Conservation (phyloP, 1,139 yeast genomes). For the Geotrichum reessii region DNA sequence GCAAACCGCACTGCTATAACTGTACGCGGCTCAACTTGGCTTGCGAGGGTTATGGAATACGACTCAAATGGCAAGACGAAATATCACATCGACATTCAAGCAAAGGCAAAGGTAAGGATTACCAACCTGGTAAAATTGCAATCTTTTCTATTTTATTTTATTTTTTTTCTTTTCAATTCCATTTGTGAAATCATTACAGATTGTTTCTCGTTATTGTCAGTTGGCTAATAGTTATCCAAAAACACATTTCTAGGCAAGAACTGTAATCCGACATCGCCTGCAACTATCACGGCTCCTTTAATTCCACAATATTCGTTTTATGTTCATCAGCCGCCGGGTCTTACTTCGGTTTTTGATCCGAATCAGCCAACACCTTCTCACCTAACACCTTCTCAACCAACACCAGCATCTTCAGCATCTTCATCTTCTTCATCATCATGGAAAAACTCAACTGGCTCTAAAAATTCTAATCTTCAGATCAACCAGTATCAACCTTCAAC, state of each 20-base stretch:
- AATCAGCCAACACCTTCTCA: not conserved
- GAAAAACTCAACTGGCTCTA: not conserved
- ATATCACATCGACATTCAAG: slow-evolving; percentile 13
- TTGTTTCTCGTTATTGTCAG: no score
- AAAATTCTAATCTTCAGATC: not conserved
- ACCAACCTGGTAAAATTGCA: not conserved
- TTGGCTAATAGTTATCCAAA: not conserved
- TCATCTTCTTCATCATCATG: not conserved
- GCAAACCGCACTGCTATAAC: slow-evolving; percentile 31
- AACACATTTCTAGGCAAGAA: slow-evolving; percentile 5
- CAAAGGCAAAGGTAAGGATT: slow-evolving; percentile 5
- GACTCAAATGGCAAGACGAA: slow-evolving; percentile 30
- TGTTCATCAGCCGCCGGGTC: slow-evolving; percentile 9
- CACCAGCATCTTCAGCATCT: not conserved
- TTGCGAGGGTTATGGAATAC: slow-evolving; percentile 31
- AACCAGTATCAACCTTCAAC: not conserved
- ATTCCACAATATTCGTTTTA: slow-evolving; percentile 5
- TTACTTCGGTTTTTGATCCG: slow-evolving; percentile 9
- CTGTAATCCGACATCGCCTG: slow-evolving; percentile 14
- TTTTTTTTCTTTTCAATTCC: no score
- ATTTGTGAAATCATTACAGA: no score
- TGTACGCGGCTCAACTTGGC: slow-evolving; percentile 22
- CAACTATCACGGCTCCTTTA: not conserved
- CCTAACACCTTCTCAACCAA: not conserved
- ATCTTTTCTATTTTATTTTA: not conserved